Percentiles rank a stretch among this genome's conserved stretches.
These are phyloP conservation scores for Cytospora mali DNA, from an alignment of 2,329 filamentous ascomycete genomes.

Conservation along the genomic window DNA sequence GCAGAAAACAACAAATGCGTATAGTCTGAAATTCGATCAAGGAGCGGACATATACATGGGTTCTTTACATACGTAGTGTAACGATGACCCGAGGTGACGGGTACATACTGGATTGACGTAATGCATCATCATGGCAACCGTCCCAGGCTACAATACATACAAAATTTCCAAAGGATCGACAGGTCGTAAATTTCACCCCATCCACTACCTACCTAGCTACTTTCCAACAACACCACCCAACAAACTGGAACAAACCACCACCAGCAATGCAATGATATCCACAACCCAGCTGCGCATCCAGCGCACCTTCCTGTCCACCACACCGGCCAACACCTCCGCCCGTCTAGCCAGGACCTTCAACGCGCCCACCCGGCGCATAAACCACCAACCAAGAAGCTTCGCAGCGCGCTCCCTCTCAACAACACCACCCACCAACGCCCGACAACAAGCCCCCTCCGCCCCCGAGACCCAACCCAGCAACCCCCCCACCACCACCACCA, in stretches of 20 bases:
- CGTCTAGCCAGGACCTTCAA: neutral
- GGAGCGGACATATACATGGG: conserved; percentile 13
- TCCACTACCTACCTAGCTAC: neutral
- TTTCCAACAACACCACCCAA: too few relatives aligned
- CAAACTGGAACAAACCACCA: too few relatives aligned
- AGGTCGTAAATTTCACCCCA: neutral
- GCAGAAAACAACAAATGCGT: too few relatives aligned
- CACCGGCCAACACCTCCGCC: neutral
- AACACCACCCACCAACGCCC: neutral
- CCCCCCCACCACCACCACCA: conserved; percentile 2
- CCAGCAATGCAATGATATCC: conserved; percentile 31
- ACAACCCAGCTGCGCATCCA: conserved; percentile 29
- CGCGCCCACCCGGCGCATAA: neutral
- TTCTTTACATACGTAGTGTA: neutral
- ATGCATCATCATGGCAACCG: conserved; percentile 6
- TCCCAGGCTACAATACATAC: conserved; percentile 5
- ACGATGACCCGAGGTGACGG: neutral
- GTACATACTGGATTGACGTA: conserved; percentile 25
- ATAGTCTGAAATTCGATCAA: too few relatives aligned
- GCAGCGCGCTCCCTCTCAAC: conserved; percentile 7
- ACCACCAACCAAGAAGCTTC: neutral
- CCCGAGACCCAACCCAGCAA: neutral
- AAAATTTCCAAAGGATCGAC: conserved; percentile 15
- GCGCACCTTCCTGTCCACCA: conserved; percentile 23
- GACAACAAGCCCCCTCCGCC: neutral